phyloP scores from a whole-genome alignment of 768 basidiomycete genomes.

The Boletus coccyginus region DNA sequence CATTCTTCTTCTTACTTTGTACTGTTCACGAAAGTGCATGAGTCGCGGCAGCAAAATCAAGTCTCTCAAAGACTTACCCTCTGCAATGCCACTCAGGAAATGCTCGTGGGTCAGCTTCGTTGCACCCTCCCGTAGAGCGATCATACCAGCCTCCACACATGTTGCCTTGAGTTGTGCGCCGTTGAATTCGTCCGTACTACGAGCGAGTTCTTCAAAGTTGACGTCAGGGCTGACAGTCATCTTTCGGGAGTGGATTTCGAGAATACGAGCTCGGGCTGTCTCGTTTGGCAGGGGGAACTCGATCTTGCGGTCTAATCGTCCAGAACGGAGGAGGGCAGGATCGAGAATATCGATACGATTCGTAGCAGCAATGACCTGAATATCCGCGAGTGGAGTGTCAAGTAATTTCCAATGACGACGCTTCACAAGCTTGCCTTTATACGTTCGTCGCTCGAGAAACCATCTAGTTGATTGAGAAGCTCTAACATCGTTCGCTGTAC shows the following conservation, averaged over 20 bases:
- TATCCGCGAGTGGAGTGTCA: constrained; percentile 4
- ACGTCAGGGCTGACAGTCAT: constrained; percentile 87
- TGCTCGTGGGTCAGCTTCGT: constrained; percentile 90
- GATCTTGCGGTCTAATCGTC: constrained; percentile 96
- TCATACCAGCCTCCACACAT: constrained; percentile 99
- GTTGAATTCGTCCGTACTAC: constrained; percentile 98
- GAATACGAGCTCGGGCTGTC: constrained; percentile 91
- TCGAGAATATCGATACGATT: constrained; percentile 99
- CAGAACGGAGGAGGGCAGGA: constrained; percentile 96
- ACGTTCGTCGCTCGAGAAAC: constrained; percentile 93
- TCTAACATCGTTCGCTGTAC: constrained; percentile 99
- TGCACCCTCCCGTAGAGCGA: constrained; percentile 91
- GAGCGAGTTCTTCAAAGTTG: constrained; percentile 94
- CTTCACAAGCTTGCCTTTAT: constrained; percentile 69
- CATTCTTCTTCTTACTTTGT: constrained; percentile 99
- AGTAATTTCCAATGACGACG: background rate
- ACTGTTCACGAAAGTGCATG: constrained; percentile 49
- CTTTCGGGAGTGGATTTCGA: constrained; percentile 97
- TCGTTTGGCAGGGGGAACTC: constrained; percentile 98
- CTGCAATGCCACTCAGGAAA: constrained; percentile 89
- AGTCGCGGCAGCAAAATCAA: constrained; percentile 12
- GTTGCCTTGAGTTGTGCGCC: constrained; percentile 97
- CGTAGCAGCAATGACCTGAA: constrained; percentile 94
- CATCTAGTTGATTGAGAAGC: constrained; percentile 95
- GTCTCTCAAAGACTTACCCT: constrained; percentile 49